These are phyloP conservation scores for Colletotrichum limetticola DNA, from an alignment of 2,329 filamentous ascomycete genomes.

Conservation along the genomic window DNA sequence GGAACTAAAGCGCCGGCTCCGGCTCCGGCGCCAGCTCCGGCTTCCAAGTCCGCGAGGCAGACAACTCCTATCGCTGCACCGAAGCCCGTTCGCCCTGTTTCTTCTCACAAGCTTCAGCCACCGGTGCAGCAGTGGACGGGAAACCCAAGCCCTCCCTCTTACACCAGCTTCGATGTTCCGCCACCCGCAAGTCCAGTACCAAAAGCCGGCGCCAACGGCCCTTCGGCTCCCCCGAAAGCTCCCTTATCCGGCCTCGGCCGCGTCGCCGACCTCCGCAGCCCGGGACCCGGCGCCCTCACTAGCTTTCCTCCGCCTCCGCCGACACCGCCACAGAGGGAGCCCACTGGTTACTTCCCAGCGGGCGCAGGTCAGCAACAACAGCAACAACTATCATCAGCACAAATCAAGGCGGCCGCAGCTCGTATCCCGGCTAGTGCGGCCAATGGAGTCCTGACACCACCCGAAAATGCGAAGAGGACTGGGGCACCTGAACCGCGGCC, in stretches of 20 bases:
- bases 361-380: background rate
- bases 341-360: background rate
- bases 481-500: background rate
- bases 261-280: slow-evolving; percentile 7
- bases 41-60: slow-evolving; percentile 2
- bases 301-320: slow-evolving; percentile 29
- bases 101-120: slow-evolving; percentile 2
- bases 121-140: slow-evolving; percentile 19
- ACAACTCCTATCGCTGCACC: slow-evolving; percentile 13
- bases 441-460: background rate
- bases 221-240: background rate
- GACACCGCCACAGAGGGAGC: slow-evolving; percentile 19
- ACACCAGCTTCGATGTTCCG: slow-evolving; percentile 28
- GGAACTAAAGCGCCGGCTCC: background rate
- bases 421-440: background rate
- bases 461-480: background rate
- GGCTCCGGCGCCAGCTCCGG: slow-evolving; percentile 1
- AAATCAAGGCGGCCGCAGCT: background rate
- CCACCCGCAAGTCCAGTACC: slow-evolving; percentile 26
- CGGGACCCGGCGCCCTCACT: slow-evolving; percentile 25
- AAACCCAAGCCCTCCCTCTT: slow-evolving; percentile 4
- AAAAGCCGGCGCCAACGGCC: background rate
- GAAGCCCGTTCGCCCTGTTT: slow-evolving; percentile 20
- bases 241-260: background rate
- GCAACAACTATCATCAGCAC: background rate